Base-by-base conservation (phyloP, 176 grass and related monocot species). In the Poa pratensis region DNA sequence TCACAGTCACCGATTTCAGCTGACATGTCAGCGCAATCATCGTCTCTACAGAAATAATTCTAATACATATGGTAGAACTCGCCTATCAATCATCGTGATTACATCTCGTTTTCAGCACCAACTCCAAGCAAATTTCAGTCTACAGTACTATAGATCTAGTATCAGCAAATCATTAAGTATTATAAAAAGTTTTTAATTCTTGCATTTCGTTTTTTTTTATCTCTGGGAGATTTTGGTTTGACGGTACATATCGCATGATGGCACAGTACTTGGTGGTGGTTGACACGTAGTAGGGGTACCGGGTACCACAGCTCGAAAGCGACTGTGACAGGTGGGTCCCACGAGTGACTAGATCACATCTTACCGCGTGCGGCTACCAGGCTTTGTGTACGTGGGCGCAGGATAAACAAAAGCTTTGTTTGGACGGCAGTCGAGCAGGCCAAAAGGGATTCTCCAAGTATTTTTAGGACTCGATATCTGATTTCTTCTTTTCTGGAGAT, bases 291-390 rank as follows among this genome's bases (percentile, higher is more conserved):
- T 1, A 17, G 45, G 4, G 8, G 81, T 50, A 24, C 40, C 54
- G 4, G 8, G 81, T 50, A 24, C 40, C 54, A 32, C 37, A 22
- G 53, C 12, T 49, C 7, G 50, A 61, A 9, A 22, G 6, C 2
- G 67, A 78, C 3, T 28, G 43, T 60, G 69, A 73, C 85, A 63
- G 12, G 87, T 85, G 82, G 87, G 59, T 0, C 87, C 87, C 59
- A 7, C 39, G 1, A 1, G 70, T 85, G 88, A 89, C 83, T 76
- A 15, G 82, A 85, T 81, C 82, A 16, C 87, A 76, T 60, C 59
- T 76, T 68, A 73, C 52, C 35, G 46, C 67, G 53, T 58, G 81
- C 81, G 87, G 73, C 86, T 58, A 37, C 66, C 68, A 73, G 69
- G 68, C 69, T 27, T 51, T 78, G 76, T 18, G 63, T 43, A 14